A percentile compares a stretch with the other conserved stretches of the same genome.
Conservation (phyloP, 2,329 filamentous ascomycete genomes). For the Fusarium sp. region DNA sequence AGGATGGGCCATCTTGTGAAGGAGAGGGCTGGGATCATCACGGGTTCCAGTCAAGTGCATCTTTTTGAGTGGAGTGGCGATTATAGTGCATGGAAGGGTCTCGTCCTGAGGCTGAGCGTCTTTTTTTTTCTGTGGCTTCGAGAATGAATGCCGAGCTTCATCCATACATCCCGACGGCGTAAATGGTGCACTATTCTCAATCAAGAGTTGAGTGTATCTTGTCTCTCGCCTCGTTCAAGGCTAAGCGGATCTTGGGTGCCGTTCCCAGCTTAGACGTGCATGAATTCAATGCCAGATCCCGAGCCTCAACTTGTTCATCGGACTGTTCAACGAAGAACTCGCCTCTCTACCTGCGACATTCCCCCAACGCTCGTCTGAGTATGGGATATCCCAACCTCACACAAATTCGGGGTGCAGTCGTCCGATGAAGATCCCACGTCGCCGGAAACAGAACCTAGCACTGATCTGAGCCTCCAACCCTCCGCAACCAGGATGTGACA, state of each 20-base stretch:
- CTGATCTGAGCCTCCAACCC: not conserved
- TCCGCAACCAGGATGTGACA: not conserved
- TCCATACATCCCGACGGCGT: not conserved
- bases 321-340: not conserved
- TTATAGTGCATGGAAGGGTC: slow-evolving; percentile 17
- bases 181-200: not conserved
- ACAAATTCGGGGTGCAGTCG: not conserved
- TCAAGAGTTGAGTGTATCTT: not conserved
- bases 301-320: not conserved
- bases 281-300: not conserved
- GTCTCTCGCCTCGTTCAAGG: not conserved
- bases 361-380: not conserved
- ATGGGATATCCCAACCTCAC: not conserved
- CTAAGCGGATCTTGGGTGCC: slow-evolving; percentile 1
- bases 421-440: not conserved
- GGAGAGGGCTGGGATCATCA: slow-evolving; percentile 19
- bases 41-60: slow-evolving; percentile 8
- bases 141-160: slow-evolving; percentile 16
- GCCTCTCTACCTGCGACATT: not conserved
- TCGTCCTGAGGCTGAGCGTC: not conserved
- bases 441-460: not conserved
- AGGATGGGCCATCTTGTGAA: slow-evolving; percentile 15
- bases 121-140: slow-evolving; percentile 4
- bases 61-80: slow-evolving; percentile 17
- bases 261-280: not conserved